A percentile compares a stretch with the other conserved stretches of the same genome.
phyloP scores from a whole-genome alignment of 1,284 basidiomycete species.

The Mycosarcoma maydis region DNA sequence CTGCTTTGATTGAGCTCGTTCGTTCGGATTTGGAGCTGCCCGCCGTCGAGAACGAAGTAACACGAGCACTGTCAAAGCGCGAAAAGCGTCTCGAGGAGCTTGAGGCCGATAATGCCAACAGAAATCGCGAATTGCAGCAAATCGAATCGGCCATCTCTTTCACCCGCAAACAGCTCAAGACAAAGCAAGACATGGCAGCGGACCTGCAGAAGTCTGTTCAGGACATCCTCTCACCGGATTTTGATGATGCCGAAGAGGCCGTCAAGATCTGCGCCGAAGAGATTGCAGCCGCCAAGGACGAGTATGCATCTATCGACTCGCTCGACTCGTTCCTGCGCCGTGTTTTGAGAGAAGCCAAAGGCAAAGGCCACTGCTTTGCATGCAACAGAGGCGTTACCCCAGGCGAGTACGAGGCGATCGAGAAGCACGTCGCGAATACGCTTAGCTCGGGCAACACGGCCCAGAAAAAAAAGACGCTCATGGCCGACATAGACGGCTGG shows the following conservation, averaged over 20 bases:
- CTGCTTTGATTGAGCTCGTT: constrained; percentile 75
- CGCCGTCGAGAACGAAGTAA: constrained; percentile 78
- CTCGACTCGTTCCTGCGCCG: constrained; percentile 73
- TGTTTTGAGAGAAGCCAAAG: constrained; percentile 74
- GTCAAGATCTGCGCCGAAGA: constrained; percentile 73
- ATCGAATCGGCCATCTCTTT: constrained; percentile 53
- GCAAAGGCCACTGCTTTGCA: constrained; percentile 77
- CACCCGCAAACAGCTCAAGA: constrained; percentile 71
- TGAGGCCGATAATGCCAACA: constrained; percentile 35
- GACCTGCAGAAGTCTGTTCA: constrained; percentile 70
- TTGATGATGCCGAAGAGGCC: constrained; percentile 71
- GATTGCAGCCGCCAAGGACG: constrained; percentile 65
- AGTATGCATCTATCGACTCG: constrained; percentile 64
- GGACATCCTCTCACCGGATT: constrained; percentile 68
- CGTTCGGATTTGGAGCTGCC: constrained; percentile 73
- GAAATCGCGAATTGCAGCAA: constrained; percentile 48
- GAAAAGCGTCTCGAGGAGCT: constrained; percentile 42
- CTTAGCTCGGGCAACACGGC: constrained; percentile 67
- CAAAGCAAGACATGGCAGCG: constrained; percentile 69
- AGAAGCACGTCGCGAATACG: constrained; percentile 58
- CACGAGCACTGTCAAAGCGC: constrained; percentile 69
- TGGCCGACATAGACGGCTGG: constrained; percentile 71
- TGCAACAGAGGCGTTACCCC: constrained; percentile 79
- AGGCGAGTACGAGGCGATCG: constrained; percentile 70
- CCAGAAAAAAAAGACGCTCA: constrained; percentile 74